Evolutionary conservation across 805 yeast genomes (phyloP).

Genomic region (Saturnispora mendoncae): DNA sequence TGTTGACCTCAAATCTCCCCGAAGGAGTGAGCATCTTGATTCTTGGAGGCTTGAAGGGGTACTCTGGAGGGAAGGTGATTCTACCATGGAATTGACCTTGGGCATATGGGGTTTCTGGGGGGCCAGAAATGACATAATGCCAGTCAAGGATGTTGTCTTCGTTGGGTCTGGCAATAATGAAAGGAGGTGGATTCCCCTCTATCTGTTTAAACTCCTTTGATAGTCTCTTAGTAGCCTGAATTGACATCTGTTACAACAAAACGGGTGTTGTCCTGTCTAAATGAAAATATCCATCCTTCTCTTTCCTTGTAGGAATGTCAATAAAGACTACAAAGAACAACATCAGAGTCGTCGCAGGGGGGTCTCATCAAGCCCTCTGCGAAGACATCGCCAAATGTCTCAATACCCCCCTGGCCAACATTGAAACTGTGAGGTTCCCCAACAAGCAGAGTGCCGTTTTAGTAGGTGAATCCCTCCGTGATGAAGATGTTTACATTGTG

Average conservation of each 20-base stretch:
- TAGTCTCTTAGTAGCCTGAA: constrained; percentile 36
- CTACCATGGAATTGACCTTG: constrained; percentile 88
- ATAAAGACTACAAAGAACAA: constrained; percentile 32
- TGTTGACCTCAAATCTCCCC: constrained; percentile 76
- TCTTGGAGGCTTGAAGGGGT: constrained; percentile 88
- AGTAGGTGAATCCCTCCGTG: constrained; percentile 81
- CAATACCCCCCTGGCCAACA: constrained; percentile 59
- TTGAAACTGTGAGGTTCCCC: constrained; percentile 77
- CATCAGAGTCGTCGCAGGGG: constrained; percentile 47
- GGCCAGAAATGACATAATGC: constrained; percentile 91
- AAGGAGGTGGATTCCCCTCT: constrained; percentile 77
- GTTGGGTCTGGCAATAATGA: constrained; percentile 72
- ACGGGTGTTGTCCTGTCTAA: neutral
- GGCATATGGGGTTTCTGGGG: constrained; percentile 79
- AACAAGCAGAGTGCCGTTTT: constrained; percentile 85
- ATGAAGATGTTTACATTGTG: constrained; percentile 77
- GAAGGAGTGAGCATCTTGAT: constrained; percentile 85
- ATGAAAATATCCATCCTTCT: too few relatives aligned
- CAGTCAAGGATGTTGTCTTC: constrained; percentile 85
- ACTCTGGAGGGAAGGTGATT: constrained; percentile 72
- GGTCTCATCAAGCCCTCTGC: constrained; percentile 83
- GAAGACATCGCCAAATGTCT: constrained; percentile 56
- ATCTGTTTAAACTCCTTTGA: constrained; percentile 77
- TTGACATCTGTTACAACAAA: constrained; percentile 20
- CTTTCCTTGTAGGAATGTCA: constrained; percentile 25